These are phyloP conservation scores for Globisporangium nunn DNA, from an alignment of 352 stramenopile species.

Conservation along the genomic window DNA sequence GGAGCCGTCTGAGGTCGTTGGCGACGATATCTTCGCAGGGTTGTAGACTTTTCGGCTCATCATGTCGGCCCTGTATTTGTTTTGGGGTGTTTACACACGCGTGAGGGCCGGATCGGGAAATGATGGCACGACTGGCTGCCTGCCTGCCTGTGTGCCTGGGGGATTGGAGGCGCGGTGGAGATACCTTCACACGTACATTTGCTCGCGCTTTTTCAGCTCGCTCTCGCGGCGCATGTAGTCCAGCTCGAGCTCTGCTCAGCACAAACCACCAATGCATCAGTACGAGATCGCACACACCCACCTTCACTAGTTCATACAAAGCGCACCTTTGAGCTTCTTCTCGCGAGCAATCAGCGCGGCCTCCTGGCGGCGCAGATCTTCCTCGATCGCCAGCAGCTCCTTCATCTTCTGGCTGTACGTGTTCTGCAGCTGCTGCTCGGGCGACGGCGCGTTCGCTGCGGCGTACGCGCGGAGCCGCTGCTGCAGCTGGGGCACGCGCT, in stretches of 20 bases:
- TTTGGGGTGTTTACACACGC: slow-evolving; percentile 3
- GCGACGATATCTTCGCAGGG: slow-evolving; percentile 49
- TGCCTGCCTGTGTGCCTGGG: neutral
- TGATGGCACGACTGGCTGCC: neutral
- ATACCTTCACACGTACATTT: slow-evolving; percentile 43
- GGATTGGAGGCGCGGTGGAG: neutral
- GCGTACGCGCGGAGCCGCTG: slow-evolving; percentile 76
- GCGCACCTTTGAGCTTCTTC: slow-evolving; percentile 75
- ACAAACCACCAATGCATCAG: neutral
- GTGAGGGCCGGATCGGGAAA: neutral
- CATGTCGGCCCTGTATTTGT: slow-evolving; percentile 47
- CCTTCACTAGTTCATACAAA: neutral
- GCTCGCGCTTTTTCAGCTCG: slow-evolving; percentile 80
- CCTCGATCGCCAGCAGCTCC: slow-evolving; percentile 77
- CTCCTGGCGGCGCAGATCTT: slow-evolving; percentile 81
- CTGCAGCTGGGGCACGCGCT: slow-evolving; percentile 74
- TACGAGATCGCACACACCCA: too few relatives aligned
- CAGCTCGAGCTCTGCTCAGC: slow-evolving; percentile 53
- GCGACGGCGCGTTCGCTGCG: slow-evolving; percentile 41
- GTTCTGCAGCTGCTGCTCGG: slow-evolving; percentile 66
- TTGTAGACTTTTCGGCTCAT: slow-evolving; percentile 75
- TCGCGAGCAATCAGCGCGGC: slow-evolving; percentile 75
- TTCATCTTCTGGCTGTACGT: slow-evolving; percentile 88
- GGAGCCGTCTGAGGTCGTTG: slow-evolving; percentile 69
- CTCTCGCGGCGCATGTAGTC: slow-evolving; percentile 71